Percentiles rank a stretch among this genome's conserved stretches.
phyloP scores from a whole-genome alignment of 2,329 filamentous ascomycete genomes.

The Pseudopyrenochaeta lycopersici region DNA sequence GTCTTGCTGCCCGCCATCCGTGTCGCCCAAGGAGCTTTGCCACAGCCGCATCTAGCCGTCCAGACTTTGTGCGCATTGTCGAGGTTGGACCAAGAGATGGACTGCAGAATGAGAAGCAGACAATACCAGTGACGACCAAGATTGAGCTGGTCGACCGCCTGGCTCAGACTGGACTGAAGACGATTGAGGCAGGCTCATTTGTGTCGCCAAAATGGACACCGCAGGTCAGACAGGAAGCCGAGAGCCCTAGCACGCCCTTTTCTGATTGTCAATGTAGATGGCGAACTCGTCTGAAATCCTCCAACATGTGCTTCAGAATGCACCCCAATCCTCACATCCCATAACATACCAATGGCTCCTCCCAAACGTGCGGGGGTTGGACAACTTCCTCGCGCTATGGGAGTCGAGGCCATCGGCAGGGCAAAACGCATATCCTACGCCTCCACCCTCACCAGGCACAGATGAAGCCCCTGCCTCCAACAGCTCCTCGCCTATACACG shows the following conservation, averaged over 20 bases:
- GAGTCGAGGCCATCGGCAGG: conserved; percentile 49
- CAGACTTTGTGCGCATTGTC: conserved; percentile 68
- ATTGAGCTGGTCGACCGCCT: conserved; percentile 77
- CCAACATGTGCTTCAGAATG: conserved; percentile 69
- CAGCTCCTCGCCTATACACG: conserved; percentile 50
- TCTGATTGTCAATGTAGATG: conserved; percentile 65
- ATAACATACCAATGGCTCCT: conserved; percentile 83
- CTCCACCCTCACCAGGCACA: conserved; percentile 47
- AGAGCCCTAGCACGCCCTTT: too few species aligned
- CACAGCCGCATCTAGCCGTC: conserved; percentile 41
- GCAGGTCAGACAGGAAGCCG: conserved; percentile 63
- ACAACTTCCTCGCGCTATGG: conserved; percentile 67
- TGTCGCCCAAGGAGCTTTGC: conserved; percentile 39
- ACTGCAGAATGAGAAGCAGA: conserved; percentile 83
- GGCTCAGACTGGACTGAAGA: conserved; percentile 71
- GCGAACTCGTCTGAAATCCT: conserved; percentile 80
- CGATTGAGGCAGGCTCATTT: conserved; percentile 84
- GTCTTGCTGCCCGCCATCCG: conserved; percentile 47
- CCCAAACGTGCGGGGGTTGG: conserved; percentile 77
- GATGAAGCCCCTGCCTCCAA: conserved; percentile 52
- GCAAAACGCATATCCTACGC: conserved; percentile 60
- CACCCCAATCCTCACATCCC: conserved; percentile 61
- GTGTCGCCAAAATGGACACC: conserved; percentile 87
- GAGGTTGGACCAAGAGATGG: conserved; percentile 88
- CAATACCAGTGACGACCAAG: conserved; percentile 76